Conservation (phyloP, 1,139 yeast species). For the Trichomonascaceae sp. region DNA sequence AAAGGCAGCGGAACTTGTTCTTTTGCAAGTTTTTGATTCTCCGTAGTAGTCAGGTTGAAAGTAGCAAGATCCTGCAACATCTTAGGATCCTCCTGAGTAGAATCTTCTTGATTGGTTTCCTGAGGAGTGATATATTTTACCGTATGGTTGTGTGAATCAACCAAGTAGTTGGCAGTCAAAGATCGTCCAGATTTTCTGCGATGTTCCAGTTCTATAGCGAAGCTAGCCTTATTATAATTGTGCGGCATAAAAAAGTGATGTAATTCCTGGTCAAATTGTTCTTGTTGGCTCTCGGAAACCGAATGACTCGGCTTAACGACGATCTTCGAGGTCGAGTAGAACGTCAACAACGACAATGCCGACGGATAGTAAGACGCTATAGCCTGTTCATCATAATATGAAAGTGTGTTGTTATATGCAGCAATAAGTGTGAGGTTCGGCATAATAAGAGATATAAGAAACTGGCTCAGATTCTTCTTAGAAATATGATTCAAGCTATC, state of each 20-base stretch:
- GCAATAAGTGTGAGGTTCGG: conserved; percentile 55
- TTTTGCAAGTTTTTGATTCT: conserved; percentile 67
- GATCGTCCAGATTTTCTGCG: conserved; percentile 84
- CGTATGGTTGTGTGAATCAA: conserved; percentile 48
- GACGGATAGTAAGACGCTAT: conserved; percentile 43
- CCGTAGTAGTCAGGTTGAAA: conserved; percentile 71
- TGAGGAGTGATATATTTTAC: conserved; percentile 39
- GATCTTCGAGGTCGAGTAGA: conserved; percentile 66
- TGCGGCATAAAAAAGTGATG: conserved; percentile 44
- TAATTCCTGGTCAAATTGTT: conserved; percentile 41
- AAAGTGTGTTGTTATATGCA: conserved; percentile 42
- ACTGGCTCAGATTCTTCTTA: conserved; percentile 42
- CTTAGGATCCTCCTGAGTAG: conserved; percentile 31
- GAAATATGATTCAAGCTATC: conserved; percentile 65
- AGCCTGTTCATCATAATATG: conserved; percentile 12
- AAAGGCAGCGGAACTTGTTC: conserved; percentile 87
- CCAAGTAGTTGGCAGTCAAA: conserved; percentile 46
- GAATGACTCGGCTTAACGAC: conserved; percentile 43
- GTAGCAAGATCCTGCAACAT: conserved; percentile 73
- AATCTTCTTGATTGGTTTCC: conserved; percentile 34
- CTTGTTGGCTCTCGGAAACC: conserved; percentile 38
- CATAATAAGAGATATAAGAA: conserved; percentile 49
- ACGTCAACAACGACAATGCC: conserved; percentile 45
- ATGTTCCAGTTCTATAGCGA: conserved; percentile 51
- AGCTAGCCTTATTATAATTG: conserved; percentile 45